Conservation (phyloP, 73 alveolate genomes). For the Tetrahymena borealis region DNA sequence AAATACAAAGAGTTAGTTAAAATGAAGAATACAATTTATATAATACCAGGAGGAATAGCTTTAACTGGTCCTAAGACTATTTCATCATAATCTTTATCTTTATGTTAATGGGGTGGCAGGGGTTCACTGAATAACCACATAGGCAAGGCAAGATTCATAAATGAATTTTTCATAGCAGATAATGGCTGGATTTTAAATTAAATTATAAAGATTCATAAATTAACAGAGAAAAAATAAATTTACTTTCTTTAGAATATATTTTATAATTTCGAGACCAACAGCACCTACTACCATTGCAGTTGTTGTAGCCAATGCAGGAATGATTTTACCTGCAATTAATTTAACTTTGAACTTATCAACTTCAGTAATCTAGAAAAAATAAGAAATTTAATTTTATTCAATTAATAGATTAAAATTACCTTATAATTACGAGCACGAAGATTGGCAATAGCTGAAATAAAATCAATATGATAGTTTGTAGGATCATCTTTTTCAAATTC, state of each 20-base stretch:
- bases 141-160: slow-evolving; percentile 83
- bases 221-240: neutral
- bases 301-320: slow-evolving; percentile 99
- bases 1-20: neutral
- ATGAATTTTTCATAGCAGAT: slow-evolving; percentile 81
- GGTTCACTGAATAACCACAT: slow-evolving; percentile 77
- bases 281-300: slow-evolving; percentile 98
- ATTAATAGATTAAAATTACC: neutral
- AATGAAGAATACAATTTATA: neutral
- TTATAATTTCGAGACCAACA: slow-evolving; percentile 68
- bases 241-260: slow-evolving; percentile 48
- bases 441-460: slow-evolving; percentile 95
- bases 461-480: slow-evolving; percentile 95
- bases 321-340: slow-evolving; percentile 88
- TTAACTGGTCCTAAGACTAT: slow-evolving; percentile 62
- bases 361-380: neutral
- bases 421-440: slow-evolving; percentile 84
- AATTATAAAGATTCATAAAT: neutral
- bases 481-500: slow-evolving; percentile 97
- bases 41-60: slow-evolving; percentile 86
- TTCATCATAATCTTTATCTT: slow-evolving; percentile 73
- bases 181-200: slow-evolving; percentile 12
- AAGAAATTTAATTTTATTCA: neutral
- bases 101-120: slow-evolving; percentile 61
- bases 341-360: slow-evolving; percentile 37